phyloP scores from a whole-genome alignment of 139 green algal genomes.

The Chlorokybus atmophyticus region DNA sequence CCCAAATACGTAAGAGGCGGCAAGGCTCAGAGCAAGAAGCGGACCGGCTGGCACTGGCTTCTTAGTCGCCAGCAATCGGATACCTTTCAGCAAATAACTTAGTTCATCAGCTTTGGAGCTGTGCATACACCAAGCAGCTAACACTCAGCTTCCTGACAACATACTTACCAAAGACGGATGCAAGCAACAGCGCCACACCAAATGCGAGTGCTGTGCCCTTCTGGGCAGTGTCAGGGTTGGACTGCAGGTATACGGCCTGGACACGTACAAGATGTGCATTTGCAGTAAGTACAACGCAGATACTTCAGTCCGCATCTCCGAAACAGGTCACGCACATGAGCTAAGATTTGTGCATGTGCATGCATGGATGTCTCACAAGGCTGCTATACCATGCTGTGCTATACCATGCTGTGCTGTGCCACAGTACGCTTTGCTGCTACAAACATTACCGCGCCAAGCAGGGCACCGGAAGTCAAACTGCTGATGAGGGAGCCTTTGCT shows the following conservation, averaged over 20 bases:
- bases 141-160: neutral
- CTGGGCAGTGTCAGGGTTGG: conserved; percentile 1
- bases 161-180: conserved; percentile 6
- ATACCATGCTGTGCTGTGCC: too few species aligned
- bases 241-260: too few species aligned
- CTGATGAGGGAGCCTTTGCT: conserved; percentile 7
- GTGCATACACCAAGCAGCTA: neutral
- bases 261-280: too few species aligned
- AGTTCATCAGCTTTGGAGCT: neutral
- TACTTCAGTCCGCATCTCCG: conserved; percentile 3
- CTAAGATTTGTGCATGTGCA: neutral
- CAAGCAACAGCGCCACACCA: conserved; percentile 3
- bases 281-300: too few species aligned
- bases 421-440: too few species aligned
- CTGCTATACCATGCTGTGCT: too few species aligned
- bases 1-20: conserved; percentile 11
- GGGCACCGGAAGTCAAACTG: neutral
- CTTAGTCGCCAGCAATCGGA: conserved; percentile 10
- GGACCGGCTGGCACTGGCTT: conserved; percentile 11
- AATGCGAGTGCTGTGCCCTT: conserved; percentile 1
- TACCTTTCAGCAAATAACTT: neutral
- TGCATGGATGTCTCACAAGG: too few species aligned
- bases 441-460: conserved; percentile 1
- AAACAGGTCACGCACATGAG: neutral
- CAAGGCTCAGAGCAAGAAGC: conserved; percentile 12